Conservation (phyloP, 2,329 filamentous ascomycete genomes). For the Talaromyces sp. region DNA sequence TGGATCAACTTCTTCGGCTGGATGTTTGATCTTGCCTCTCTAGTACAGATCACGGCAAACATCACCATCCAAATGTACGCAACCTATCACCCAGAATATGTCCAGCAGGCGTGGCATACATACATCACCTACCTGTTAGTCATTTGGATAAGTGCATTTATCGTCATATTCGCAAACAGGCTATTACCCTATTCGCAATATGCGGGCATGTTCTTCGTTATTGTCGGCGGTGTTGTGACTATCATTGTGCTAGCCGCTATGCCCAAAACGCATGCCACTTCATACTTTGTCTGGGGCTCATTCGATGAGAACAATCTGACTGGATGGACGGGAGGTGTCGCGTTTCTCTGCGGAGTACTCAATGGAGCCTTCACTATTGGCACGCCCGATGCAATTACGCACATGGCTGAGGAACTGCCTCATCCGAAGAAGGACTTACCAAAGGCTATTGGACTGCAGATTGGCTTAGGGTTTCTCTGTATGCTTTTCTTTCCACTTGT, state of each 20-base stretch:
- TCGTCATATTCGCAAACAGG: constrained; percentile 49
- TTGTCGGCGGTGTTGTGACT: constrained; percentile 48
- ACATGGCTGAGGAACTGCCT: constrained; percentile 52
- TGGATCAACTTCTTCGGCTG: constrained; percentile 41
- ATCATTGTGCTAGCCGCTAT: constrained; percentile 49
- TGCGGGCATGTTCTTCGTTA: constrained; percentile 46
- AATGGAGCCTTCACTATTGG: constrained; percentile 48
- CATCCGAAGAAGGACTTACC: constrained; percentile 27
- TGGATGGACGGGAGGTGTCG: constrained; percentile 49
- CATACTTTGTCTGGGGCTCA: constrained; percentile 50
- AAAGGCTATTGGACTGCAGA: constrained; percentile 35
- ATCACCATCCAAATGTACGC: constrained; percentile 22
- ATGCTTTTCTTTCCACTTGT: constrained; percentile 46
- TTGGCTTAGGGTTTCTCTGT: constrained; percentile 34
- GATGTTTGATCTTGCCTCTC: constrained; percentile 12
- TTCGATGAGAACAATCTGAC: constrained; percentile 55
- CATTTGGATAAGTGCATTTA: constrained; percentile 42
- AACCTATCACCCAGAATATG: constrained; percentile 39
- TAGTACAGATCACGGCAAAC: constrained; percentile 11
- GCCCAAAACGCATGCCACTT: constrained; percentile 45
- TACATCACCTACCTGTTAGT: constrained; percentile 40
- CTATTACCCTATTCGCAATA: constrained; percentile 43
- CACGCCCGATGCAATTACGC: constrained; percentile 48
- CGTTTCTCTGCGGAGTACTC: constrained; percentile 50
- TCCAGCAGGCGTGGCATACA: constrained; percentile 48